Evolutionary conservation across 306 rosid genomes (phyloP).

Genomic region (Notholithocarpus densiflorus): DNA sequence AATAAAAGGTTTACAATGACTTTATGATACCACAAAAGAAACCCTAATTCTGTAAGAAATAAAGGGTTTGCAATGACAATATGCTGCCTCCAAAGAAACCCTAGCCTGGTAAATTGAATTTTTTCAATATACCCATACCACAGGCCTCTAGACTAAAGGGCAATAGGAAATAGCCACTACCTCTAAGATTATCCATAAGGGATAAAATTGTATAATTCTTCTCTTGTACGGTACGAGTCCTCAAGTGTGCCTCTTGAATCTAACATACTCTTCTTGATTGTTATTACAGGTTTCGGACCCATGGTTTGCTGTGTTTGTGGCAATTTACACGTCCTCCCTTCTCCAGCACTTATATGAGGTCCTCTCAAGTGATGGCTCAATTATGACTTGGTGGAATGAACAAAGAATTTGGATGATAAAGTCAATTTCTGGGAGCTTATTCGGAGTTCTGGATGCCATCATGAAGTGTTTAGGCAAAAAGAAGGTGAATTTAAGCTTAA

Average conservation of each 20-base stretch:
- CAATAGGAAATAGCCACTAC: too few species aligned
- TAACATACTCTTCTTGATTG: background rate
- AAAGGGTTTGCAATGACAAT: too few species aligned
- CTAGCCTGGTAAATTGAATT: too few species aligned
- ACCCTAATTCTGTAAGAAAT: background rate
- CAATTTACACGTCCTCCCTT: constrained; percentile 26
- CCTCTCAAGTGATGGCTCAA: constrained; percentile 32
- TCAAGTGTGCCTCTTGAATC: too few species aligned
- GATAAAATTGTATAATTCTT: too few species aligned
- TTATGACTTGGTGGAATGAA: constrained; percentile 50
- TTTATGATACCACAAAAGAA: background rate
- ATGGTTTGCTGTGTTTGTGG: constrained; percentile 45
- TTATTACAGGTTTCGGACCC: constrained; percentile 33
- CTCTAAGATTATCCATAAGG: too few species aligned
- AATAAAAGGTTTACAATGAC: too few species aligned
- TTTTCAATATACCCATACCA: too few species aligned
- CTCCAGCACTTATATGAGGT: constrained; percentile 42
- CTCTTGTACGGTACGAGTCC: too few species aligned
- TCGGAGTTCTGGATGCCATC: constrained; percentile 23
- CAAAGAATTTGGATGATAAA: constrained; percentile 45
- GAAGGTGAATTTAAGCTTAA: constrained; percentile 26
- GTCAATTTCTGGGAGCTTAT: constrained; percentile 23
- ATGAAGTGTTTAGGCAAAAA: constrained; percentile 30
- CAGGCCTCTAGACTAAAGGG: too few species aligned
- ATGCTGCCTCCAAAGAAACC: too few species aligned